Percentiles rank a stretch among this genome's conserved stretches.
Conservation (phyloP, 192 early-diverging fungal genomes). For the Chytriomyces confervae region DNA sequence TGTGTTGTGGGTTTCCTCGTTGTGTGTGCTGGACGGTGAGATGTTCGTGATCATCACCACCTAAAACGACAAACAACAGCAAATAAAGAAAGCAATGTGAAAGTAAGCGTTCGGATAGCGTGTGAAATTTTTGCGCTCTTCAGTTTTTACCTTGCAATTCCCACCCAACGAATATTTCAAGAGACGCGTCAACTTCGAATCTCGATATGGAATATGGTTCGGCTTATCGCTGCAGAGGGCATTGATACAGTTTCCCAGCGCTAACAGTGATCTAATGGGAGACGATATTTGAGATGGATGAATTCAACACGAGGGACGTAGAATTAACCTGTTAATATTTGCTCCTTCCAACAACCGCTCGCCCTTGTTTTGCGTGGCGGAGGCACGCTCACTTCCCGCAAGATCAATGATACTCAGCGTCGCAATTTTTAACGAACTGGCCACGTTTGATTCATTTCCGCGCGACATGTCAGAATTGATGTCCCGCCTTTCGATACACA, state of each 20-base stretch:
- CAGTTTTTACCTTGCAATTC: constrained; percentile 57
- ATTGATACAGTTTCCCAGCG: constrained; percentile 81
- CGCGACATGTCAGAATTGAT: neutral
- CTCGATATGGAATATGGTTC: constrained; percentile 70
- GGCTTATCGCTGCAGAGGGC: constrained; percentile 61
- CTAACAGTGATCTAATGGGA: constrained; percentile 60
- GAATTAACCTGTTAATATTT: constrained; percentile 69
- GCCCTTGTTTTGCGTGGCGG: constrained; percentile 62
- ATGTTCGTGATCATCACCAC: constrained; percentile 80
- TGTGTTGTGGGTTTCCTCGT: constrained; percentile 78
- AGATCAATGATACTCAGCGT: constrained; percentile 75
- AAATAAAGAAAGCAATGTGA: neutral
- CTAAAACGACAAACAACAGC: constrained; percentile 23
- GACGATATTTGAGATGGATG: neutral
- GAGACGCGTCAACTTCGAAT: constrained; percentile 78
- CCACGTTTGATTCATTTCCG: neutral
- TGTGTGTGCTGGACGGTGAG: constrained; percentile 66
- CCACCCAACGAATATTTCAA: constrained; percentile 75
- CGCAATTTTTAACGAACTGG: constrained; percentile 16
- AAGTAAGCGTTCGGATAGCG: neutral
- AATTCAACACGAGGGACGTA: neutral
- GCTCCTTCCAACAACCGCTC: constrained; percentile 72
- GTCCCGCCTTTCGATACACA: constrained; percentile 9
- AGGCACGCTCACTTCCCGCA: constrained; percentile 70
- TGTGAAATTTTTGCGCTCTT: neutral